These are phyloP conservation scores for Daucus carota DNA, from an alignment of 129 eudicot species.

Conservation along the genomic window DNA sequence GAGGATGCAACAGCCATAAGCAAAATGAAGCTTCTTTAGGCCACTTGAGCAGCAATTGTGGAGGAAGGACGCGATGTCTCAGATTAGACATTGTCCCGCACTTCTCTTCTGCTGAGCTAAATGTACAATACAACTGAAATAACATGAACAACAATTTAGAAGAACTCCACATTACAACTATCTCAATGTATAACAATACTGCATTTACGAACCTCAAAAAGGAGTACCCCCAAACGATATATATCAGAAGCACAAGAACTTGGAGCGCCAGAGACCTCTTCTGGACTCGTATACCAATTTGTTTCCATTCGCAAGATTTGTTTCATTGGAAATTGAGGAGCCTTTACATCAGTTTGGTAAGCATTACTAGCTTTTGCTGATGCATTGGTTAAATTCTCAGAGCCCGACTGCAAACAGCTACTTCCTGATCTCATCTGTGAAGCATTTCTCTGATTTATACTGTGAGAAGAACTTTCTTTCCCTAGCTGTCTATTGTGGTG, in stretches of 20 bases:
- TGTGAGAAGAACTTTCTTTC: constrained; percentile 3
- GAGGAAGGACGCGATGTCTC: constrained; percentile 93
- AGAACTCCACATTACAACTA: neutral
- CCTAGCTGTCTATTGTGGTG: constrained; percentile 19
- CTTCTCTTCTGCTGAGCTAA: constrained; percentile 72
- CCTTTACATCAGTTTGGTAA: constrained; percentile 41
- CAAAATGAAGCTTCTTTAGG: constrained; percentile 99
- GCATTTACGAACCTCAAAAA: constrained; percentile 66
- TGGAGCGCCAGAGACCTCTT: constrained; percentile 66
- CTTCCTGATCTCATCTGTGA: constrained; percentile 31
- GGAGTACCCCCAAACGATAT: constrained; percentile 87
- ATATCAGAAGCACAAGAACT: constrained; percentile 80
- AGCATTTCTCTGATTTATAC: constrained; percentile 13
- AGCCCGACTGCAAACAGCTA: constrained; percentile 36
- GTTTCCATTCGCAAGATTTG: constrained; percentile 69
- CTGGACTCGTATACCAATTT: constrained; percentile 82
- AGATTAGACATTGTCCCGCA: constrained; percentile 72
- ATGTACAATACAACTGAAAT: constrained; percentile 67
- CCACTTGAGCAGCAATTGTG: constrained; percentile 78
- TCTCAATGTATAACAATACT: neutral
- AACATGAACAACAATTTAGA: neutral
- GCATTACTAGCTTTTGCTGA: constrained; percentile 22
- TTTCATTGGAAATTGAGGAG: constrained; percentile 58
- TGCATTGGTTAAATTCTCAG: constrained; percentile 17
- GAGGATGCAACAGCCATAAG: constrained; percentile 94